phyloP scores from a whole-genome alignment of 2,329 filamentous ascomycete genomes.

The Aspergillus novoparasiticus region DNA sequence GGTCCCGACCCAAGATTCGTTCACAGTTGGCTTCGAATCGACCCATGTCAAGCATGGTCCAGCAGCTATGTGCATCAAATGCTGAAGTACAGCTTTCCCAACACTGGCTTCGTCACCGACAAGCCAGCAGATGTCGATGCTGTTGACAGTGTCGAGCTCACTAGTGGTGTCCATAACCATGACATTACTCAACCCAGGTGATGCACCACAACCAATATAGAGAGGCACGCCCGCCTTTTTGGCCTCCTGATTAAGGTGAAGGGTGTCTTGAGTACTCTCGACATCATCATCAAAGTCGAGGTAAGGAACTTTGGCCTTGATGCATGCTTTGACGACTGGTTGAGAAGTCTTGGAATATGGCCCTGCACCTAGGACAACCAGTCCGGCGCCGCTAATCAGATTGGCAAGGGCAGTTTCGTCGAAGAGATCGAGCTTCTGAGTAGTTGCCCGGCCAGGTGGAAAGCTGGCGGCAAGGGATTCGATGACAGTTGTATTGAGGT shows the following conservation, averaged over 20 bases:
- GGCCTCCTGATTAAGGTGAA: neutral
- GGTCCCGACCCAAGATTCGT: slow-evolving; percentile 21
- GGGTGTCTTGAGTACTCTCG: slow-evolving; percentile 8
- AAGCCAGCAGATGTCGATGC: slow-evolving; percentile 18
- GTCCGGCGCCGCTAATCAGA: neutral
- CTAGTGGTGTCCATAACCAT: slow-evolving; percentile 8
- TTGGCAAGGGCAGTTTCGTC: neutral
- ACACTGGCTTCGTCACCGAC: slow-evolving; percentile 17
- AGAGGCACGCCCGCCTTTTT: slow-evolving; percentile 9
- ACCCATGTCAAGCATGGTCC: slow-evolving; percentile 21
- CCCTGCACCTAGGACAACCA: slow-evolving; percentile 6
- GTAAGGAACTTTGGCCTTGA: slow-evolving; percentile 11
- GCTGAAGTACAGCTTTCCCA: slow-evolving; percentile 21
- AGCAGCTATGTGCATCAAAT: slow-evolving; percentile 20
- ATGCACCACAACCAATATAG: slow-evolving; percentile 12
- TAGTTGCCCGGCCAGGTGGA: neutral
- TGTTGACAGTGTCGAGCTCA: slow-evolving; percentile 17
- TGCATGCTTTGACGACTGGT: slow-evolving; percentile 6
- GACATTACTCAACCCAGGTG: slow-evolving; percentile 12
- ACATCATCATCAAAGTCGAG: slow-evolving; percentile 19
- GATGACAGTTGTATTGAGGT: slow-evolving; percentile 6
- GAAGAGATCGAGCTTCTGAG: slow-evolving; percentile 6
- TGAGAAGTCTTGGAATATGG: slow-evolving; percentile 5
- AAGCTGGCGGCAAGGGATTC: slow-evolving; percentile 7
- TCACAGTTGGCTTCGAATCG: slow-evolving; percentile 8